phyloP scores from a whole-genome alignment of 805 yeast genomes.

The Candida schatavii region DNA sequence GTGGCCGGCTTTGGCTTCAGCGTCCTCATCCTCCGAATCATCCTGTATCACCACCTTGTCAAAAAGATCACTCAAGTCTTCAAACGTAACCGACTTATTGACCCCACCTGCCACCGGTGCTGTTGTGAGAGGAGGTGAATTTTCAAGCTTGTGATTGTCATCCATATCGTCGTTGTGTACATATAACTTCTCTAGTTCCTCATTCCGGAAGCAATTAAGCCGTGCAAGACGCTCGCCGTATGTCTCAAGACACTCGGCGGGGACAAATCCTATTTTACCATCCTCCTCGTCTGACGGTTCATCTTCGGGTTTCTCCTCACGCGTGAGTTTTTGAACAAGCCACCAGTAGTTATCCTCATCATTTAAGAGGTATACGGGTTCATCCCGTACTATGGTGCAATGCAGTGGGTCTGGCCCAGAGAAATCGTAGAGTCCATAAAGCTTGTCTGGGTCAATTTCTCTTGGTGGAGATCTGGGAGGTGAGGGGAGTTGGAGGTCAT shows the following conservation, averaged over 20 bases:
- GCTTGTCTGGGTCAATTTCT: conserved; percentile 76
- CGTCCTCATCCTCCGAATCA: conserved; percentile 3
- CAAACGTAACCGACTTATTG: conserved; percentile 40
- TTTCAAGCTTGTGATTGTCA: conserved; percentile 6
- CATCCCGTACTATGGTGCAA: conserved; percentile 74
- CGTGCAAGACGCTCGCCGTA: conserved; percentile 89
- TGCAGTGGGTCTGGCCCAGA: conserved; percentile 93
- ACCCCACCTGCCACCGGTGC: not conserved
- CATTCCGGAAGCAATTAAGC: conserved; percentile 88
- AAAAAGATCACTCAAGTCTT: conserved; percentile 26
- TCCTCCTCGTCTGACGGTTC: conserved; percentile 38
- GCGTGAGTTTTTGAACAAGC: conserved; percentile 59
- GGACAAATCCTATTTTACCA: conserved; percentile 87
- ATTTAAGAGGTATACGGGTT: conserved; percentile 75
- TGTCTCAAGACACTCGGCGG: conserved; percentile 93
- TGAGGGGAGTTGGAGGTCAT: conserved; percentile 48
- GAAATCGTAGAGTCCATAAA: conserved; percentile 86
- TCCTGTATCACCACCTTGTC: not conserved
- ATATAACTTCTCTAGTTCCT: conserved; percentile 49
- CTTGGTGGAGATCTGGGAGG: conserved; percentile 80
- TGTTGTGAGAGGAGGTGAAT: not conserved
- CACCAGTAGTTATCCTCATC: conserved; percentile 97
- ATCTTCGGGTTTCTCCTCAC: conserved; percentile 22
- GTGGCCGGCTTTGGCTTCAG: not conserved
- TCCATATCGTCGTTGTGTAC: not conserved